Percentiles rank a stretch among this genome's conserved stretches.
These are phyloP conservation scores for Hippophae tibetana DNA, from an alignment of 306 rosid genomes.

Conservation along the genomic window DNA sequence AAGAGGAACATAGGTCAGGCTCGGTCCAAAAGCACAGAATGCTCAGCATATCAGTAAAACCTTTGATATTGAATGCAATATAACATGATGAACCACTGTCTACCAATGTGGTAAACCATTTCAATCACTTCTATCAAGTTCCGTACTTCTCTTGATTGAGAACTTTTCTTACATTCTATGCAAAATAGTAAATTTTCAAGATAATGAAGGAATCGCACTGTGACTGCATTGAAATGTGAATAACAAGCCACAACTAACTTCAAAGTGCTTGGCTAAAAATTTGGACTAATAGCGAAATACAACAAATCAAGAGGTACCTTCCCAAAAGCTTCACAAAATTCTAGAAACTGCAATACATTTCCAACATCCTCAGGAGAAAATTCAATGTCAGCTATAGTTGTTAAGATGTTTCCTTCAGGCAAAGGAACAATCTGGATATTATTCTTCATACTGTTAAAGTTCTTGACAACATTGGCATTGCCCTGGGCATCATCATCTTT, in stretches of 20 bases:
- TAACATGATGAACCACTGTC: not conserved
- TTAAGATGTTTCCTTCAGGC: slow-evolving; percentile 43
- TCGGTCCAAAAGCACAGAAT: not conserved
- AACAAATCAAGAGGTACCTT: slow-evolving; percentile 35
- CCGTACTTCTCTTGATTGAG: too few relatives aligned
- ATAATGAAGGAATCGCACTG: too few relatives aligned
- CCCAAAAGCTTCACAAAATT: slow-evolving; percentile 62
- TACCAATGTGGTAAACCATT: too few relatives aligned
- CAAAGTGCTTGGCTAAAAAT: not conserved
- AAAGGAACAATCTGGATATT: slow-evolving; percentile 24
- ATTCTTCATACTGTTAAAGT: slow-evolving; percentile 11
- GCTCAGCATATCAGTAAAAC: not conserved
- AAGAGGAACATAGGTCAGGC: not conserved
- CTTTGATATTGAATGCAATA: not conserved
- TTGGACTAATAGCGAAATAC: not conserved
- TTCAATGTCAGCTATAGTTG: slow-evolving; percentile 36
- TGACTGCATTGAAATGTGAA: too few relatives aligned
- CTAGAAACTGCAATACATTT: slow-evolving; percentile 63
- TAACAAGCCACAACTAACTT: not conserved
- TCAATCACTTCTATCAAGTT: too few relatives aligned
- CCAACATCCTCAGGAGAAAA: slow-evolving; percentile 53
- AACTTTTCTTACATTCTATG: too few relatives aligned
- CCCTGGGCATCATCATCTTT: slow-evolving; percentile 18
- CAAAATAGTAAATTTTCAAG: too few relatives aligned
- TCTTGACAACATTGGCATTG: slow-evolving; percentile 12